Evolutionary conservation across 495 filamentous ascomycete genomes (phyloP).

Genomic region (Sporormia fimetaria): DNA sequence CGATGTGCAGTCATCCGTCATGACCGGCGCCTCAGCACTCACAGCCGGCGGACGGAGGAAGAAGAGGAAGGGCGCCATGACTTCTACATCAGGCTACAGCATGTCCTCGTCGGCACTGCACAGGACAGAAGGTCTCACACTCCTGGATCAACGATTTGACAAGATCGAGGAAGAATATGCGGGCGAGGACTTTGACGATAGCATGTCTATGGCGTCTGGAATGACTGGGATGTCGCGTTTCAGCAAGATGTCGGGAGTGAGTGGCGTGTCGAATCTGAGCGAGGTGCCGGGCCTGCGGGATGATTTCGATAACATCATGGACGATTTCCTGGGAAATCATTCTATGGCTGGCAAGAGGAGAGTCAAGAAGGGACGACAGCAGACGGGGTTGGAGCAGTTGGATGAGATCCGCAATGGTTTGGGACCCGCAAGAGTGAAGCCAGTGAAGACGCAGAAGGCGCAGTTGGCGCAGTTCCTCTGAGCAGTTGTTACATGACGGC

Average conservation of each 20-base stretch:
- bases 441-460: slow-evolving; percentile 17
- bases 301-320: slow-evolving; percentile 82
- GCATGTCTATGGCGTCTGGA: slow-evolving; percentile 47
- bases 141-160: slow-evolving; percentile 85
- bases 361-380: slow-evolving; percentile 70
- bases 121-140: slow-evolving; percentile 75
- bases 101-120: slow-evolving; percentile 88
- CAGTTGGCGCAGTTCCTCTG: not conserved
- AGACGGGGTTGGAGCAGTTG: slow-evolving; percentile 72
- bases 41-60: slow-evolving; percentile 58
- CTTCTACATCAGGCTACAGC: slow-evolving; percentile 81
- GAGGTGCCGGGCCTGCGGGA: slow-evolving; percentile 41
- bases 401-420: slow-evolving; percentile 78
- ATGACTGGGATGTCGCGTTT: slow-evolving; percentile 42
- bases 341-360: slow-evolving; percentile 56
- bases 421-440: slow-evolving; percentile 53
- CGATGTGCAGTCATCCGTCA: slow-evolving; percentile 58
- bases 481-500: too few species aligned
- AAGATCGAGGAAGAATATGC: slow-evolving; percentile 71
- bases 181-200: slow-evolving; percentile 29
- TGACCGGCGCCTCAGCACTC: slow-evolving; percentile 58
- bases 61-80: slow-evolving; percentile 84
- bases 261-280: slow-evolving; percentile 30
- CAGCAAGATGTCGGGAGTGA: slow-evolving; percentile 26
- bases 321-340: slow-evolving; percentile 79